Evolutionary conservation across 768 basidiomycete species (phyloP).

Genomic region (Calocybe indica): DNA sequence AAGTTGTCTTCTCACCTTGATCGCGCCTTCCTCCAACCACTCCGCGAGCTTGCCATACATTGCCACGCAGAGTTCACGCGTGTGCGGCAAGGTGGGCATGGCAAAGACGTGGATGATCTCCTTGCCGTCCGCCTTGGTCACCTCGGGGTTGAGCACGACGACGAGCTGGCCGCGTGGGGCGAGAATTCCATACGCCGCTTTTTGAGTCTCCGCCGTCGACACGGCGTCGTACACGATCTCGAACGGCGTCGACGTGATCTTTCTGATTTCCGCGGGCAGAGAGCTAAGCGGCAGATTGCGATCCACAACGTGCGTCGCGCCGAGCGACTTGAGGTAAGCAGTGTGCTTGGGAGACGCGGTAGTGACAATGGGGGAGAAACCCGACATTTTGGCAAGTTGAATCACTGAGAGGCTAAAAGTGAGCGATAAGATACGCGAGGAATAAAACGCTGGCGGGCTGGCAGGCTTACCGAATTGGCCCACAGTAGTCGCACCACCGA

Average conservation of each 20-base stretch:
- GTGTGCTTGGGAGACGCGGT: slow-evolving; percentile 22
- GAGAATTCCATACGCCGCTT: slow-evolving; percentile 27
- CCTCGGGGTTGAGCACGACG: slow-evolving; percentile 6
- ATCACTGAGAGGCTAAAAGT: slow-evolving; percentile 25
- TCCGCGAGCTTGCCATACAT: slow-evolving; percentile 17
- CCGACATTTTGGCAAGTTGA: slow-evolving; percentile 30
- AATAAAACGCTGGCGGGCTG: too few species aligned
- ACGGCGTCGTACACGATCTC: slow-evolving; percentile 22
- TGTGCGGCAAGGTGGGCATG: slow-evolving; percentile 16
- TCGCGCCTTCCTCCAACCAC: slow-evolving; percentile 24
- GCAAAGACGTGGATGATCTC: slow-evolving; percentile 12
- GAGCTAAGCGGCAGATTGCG: slow-evolving; percentile 4
- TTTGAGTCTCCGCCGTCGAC: slow-evolving; percentile 29
- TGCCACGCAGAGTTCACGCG: slow-evolving; percentile 10
- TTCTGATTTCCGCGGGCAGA: background rate
- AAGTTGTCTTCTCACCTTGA: slow-evolving; percentile 20
- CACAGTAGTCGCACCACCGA: slow-evolving; percentile 15
- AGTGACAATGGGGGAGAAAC: slow-evolving; percentile 33
- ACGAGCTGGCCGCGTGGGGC: slow-evolving; percentile 30
- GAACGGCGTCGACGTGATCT: slow-evolving; percentile 11
- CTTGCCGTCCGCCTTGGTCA: slow-evolving; percentile 4
- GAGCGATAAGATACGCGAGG: background rate
- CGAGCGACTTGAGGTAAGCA: slow-evolving; percentile 24
- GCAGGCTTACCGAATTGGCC: slow-evolving; percentile 14
- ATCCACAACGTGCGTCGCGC: slow-evolving; percentile 30